Evolutionary conservation across 2,329 filamentous ascomycete genomes (phyloP), one percentile per base, ranked within the genome.

Genomic region (Dothidotthia symphoricarpi): DNA sequence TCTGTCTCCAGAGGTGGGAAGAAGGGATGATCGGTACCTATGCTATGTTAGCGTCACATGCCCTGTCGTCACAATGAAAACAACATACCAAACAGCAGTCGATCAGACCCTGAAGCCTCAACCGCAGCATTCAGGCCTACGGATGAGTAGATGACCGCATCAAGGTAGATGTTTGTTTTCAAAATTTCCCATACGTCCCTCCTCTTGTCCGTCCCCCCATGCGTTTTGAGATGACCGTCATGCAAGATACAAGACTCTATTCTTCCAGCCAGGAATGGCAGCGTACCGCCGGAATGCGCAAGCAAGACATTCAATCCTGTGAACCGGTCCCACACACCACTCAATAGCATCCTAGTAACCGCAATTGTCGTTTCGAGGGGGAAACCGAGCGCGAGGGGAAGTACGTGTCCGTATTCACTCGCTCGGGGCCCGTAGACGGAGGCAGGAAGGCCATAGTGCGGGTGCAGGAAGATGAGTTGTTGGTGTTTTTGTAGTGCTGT

Each of bases 361-460:
- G 89, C 88, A 53, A 96, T 91, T 1, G 90, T 95, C 1, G 90
- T 96, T 69, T 96, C 90, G 51, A 96, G 79, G 0, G 90, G 89
- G 61, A 95, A 95, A 0, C 90, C 90, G 3, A 96, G 71, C 0
- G 88, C 87, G 0, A 96, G 72, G 0, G 89, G 86, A 2, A 96
- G 74, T 1, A 95, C 88, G 63, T 95, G 90, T 0, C 90, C 90
- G 60, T 94, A 95, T 22, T 78, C 75, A 43, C 84, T 82, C 0
- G 78, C 80, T 6, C 84, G 74, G 0, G 86, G 79, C 0, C 90
- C 90, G 69, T 86, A 95, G 3, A 94, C 87, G 7, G 81, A 78
- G 42, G 79, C 78, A 0, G 88, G 89, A 2, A 96, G 77, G 1
- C 90, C 90, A 63, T 96, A 95, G 67, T 96, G 90, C 17, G 90